Percentiles rank a stretch among this genome's conserved stretches.
Evolutionary conservation across 352 stramenopile genomes (phyloP).

Genomic region (Globisporangium solare): DNA sequence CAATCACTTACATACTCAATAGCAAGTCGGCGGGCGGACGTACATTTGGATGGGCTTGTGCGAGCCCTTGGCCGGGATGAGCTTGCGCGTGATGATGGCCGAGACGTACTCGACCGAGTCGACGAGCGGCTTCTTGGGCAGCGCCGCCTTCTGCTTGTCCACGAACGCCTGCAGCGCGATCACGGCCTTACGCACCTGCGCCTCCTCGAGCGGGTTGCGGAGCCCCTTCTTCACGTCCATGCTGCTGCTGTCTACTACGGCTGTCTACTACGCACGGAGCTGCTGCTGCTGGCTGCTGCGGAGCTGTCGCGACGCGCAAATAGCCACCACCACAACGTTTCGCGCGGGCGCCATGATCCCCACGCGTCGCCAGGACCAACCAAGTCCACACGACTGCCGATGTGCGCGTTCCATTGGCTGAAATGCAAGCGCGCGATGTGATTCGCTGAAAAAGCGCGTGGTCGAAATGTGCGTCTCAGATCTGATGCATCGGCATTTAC

Average conservation of each 20-base stretch:
- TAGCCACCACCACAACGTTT: no score
- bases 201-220: slow-evolving; percentile 65
- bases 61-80: slow-evolving; percentile 58
- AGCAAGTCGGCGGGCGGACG: no score
- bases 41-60: slow-evolving; percentile 77
- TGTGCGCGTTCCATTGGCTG: no score
- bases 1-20: no score
- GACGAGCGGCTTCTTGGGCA: slow-evolving; percentile 57
- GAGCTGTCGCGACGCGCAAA: no score
- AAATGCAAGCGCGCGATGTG: no score
- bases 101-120: slow-evolving; percentile 50
- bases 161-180: slow-evolving; percentile 57
- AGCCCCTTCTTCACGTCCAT: slow-evolving; percentile 52
- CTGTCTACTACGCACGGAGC: no score
- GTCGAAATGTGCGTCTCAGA: not conserved
- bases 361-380: no score
- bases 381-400: no score
- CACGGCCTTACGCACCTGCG: slow-evolving; percentile 70
- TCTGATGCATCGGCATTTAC: not conserved
- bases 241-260: not conserved
- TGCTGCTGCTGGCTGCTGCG: no score
- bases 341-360: no score
- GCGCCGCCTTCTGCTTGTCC: slow-evolving; percentile 41
- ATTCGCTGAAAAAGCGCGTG: no score
- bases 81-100: slow-evolving; percentile 72